Evolutionary conservation across 495 filamentous ascomycete species (phyloP).

Genomic region (Tuber melanosporum): DNA sequence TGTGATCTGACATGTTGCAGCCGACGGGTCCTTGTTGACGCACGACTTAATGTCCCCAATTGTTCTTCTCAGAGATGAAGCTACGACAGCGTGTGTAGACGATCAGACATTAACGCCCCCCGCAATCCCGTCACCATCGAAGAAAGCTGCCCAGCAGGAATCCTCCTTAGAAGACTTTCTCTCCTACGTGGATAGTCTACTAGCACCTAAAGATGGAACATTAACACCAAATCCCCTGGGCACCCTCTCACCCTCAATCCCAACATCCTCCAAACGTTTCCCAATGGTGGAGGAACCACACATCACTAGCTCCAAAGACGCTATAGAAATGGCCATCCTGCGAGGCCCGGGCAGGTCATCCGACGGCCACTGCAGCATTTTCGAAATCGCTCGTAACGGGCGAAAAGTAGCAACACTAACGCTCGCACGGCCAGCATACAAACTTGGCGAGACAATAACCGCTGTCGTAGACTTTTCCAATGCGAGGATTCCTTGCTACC

Average conservation of each 20-base stretch:
- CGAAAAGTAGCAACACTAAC: conserved; percentile 77
- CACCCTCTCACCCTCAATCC: conserved; percentile 61
- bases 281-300: conserved; percentile 49
- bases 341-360: conserved; percentile 59
- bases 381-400: conserved; percentile 88
- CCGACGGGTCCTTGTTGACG: conserved; percentile 58
- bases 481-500: conserved; percentile 69
- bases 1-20: conserved; percentile 44
- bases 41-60: conserved; percentile 94
- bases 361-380: conserved; percentile 60
- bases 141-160: conserved; percentile 42
- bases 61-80: conserved; percentile 80
- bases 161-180: conserved; percentile 59
- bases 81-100: conserved; percentile 54
- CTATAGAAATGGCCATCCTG: conserved; percentile 85
- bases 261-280: conserved; percentile 51
- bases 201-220: conserved; percentile 52
- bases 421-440: conserved; percentile 82
- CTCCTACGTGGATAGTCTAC: conserved; percentile 71
- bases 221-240: conserved; percentile 50
- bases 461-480: conserved; percentile 73
- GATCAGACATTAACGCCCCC: conserved; percentile 32
- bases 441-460: conserved; percentile 78
- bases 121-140: conserved; percentile 23
- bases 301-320: conserved; percentile 61